phyloP scores from a whole-genome alignment of 2,329 filamentous ascomycete genomes.

The Beauveria scarabaeidicola region DNA sequence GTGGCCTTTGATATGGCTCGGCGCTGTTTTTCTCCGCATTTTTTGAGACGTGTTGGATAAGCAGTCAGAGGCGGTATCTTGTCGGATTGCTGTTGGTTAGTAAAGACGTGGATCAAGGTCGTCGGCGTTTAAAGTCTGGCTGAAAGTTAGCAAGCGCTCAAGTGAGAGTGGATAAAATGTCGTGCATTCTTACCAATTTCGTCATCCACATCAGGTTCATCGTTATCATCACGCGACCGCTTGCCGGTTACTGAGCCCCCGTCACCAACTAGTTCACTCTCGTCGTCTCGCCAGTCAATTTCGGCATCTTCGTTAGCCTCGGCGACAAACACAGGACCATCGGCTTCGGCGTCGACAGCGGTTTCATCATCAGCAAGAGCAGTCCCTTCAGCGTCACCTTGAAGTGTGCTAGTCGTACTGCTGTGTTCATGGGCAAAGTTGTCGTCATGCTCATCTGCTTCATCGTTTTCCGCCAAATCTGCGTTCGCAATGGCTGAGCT shows the following conservation, averaged over 20 bases:
- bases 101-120: conserved; percentile 23
- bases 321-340: conserved; percentile 14
- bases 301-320: conserved; percentile 19
- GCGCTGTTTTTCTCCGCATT: background rate
- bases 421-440: conserved; percentile 14
- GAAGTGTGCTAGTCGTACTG: conserved; percentile 25
- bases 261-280: conserved; percentile 16
- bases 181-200: conserved; percentile 21
- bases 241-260: conserved; percentile 19
- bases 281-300: conserved; percentile 25
- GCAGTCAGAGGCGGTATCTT: background rate
- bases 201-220: conserved; percentile 24
- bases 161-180: background rate
- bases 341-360: conserved; percentile 16
- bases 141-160: conserved; percentile 21
- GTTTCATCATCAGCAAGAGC: conserved; percentile 16
- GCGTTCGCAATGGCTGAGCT: background rate
- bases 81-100: conserved; percentile 14
- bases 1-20: background rate
- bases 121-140: conserved; percentile 44
- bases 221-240: conserved; percentile 22
- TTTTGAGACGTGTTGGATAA: background rate
- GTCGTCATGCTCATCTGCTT: conserved; percentile 15
- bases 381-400: conserved; percentile 23
- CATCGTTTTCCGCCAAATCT: conserved; percentile 14